phyloP scores from a whole-genome alignment of 352 stramenopile genomes.

The Phytophthora aleatoria region DNA sequence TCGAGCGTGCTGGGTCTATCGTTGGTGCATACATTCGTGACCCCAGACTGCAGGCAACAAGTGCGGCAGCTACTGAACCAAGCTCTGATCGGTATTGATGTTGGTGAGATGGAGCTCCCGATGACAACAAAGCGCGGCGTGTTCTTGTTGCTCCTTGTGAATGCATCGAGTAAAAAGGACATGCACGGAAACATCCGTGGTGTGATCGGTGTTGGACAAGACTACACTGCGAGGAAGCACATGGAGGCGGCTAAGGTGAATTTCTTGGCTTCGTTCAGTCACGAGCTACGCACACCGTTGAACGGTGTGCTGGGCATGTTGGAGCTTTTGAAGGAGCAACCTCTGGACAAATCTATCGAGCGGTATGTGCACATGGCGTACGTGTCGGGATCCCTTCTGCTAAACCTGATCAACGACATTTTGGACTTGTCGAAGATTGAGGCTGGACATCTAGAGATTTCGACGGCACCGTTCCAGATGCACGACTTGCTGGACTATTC shows the following conservation, averaged over 20 bases:
- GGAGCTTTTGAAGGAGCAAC: constrained; percentile 79
- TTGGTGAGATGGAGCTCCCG: constrained; percentile 82
- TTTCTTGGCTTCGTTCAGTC: constrained; percentile 83
- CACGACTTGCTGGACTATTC: constrained; percentile 81
- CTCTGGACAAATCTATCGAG: constrained; percentile 63
- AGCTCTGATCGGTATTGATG: constrained; percentile 76
- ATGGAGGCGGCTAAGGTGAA: constrained; percentile 85
- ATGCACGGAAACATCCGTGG: constrained; percentile 36
- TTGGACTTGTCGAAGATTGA: constrained; percentile 89
- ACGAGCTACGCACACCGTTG: constrained; percentile 77
- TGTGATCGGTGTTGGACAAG: constrained; percentile 90
- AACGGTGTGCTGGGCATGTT: constrained; percentile 84
- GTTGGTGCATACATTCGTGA: constrained; percentile 81
- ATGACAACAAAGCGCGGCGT: constrained; percentile 73
- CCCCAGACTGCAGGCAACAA: constrained; percentile 55
- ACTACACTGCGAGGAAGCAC: constrained; percentile 90
- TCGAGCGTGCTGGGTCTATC: constrained; percentile 61
- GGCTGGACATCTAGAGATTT: constrained; percentile 88
- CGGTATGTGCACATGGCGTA: constrained; percentile 80
- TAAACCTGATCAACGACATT: constrained; percentile 37
- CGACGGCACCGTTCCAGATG: constrained; percentile 80
- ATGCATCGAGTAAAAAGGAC: constrained; percentile 59
- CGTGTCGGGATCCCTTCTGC: constrained; percentile 29
- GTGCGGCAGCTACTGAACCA: constrained; percentile 74
- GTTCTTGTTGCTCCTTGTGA: constrained; percentile 72